phyloP scores from a whole-genome alignment of 352 stramenopile species.

The Discostella stelligera region DNA sequence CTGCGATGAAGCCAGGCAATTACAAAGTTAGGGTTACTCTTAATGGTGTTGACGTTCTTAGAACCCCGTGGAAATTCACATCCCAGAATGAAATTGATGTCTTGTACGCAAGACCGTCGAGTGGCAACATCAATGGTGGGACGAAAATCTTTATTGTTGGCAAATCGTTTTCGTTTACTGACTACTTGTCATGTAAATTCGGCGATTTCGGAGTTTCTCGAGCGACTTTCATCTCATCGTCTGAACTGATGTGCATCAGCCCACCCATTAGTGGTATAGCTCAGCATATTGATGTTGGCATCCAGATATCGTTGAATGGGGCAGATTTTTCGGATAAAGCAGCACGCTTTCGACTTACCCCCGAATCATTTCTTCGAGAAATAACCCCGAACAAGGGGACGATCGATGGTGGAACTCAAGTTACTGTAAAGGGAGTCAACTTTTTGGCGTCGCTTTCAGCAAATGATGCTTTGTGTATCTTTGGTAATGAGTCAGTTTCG shows the following conservation, averaged over 20 bases:
- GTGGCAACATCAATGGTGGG: slow-evolving; percentile 66
- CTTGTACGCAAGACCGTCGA: slow-evolving; percentile 44
- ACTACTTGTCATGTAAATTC: slow-evolving; percentile 82
- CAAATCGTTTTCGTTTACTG: slow-evolving; percentile 82
- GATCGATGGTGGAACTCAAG: slow-evolving; percentile 51
- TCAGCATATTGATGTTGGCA: slow-evolving; percentile 25
- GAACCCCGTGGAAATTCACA: slow-evolving; percentile 81
- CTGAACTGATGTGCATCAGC: slow-evolving; percentile 46
- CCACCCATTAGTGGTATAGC: slow-evolving; percentile 38
- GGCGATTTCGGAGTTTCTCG: slow-evolving; percentile 38
- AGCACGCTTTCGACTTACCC: slow-evolving; percentile 38
- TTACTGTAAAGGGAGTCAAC: slow-evolving; percentile 53
- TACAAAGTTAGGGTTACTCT: slow-evolving; percentile 56
- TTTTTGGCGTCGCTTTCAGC: slow-evolving; percentile 38
- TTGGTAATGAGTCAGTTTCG: slow-evolving; percentile 43
- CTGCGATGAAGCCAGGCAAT: slow-evolving; percentile 44
- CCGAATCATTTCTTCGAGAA: slow-evolving; percentile 31
- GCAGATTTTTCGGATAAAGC: slow-evolving; percentile 52
- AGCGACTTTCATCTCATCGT: slow-evolving; percentile 46
- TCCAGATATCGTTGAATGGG: slow-evolving; percentile 63
- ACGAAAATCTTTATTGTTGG: slow-evolving; percentile 84
- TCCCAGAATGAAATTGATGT: slow-evolving; percentile 69
- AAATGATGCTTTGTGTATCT: slow-evolving; percentile 49
- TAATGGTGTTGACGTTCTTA: slow-evolving; percentile 84
- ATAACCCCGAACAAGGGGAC: slow-evolving; percentile 49